Percentiles rank a stretch among this genome's conserved stretches.
Evolutionary conservation across 768 basidiomycete genomes (phyloP).

Genomic region (Rubroboletus satanas): DNA sequence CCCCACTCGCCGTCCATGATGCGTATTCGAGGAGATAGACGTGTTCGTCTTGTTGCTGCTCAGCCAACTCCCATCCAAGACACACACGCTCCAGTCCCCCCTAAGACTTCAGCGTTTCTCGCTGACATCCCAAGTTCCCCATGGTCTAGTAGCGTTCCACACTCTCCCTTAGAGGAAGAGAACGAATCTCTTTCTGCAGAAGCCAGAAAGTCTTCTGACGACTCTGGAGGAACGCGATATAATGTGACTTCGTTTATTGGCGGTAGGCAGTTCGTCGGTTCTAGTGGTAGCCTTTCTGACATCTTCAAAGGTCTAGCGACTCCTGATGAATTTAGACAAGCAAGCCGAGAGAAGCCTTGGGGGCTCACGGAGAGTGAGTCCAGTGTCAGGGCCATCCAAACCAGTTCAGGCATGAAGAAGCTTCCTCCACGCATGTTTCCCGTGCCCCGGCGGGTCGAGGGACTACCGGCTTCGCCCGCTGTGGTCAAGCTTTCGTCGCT

Average conservation of each 20-base stretch:
- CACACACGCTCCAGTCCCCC: conserved; percentile 17
- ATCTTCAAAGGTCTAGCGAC: conserved; percentile 32
- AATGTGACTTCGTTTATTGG: conserved; percentile 76
- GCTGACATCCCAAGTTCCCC: conserved; percentile 20
- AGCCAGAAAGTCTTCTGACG: conserved; percentile 17
- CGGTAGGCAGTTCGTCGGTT: conserved; percentile 29
- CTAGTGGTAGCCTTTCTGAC: conserved; percentile 4
- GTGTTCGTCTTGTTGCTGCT: conserved; percentile 13
- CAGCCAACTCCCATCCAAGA: conserved; percentile 6
- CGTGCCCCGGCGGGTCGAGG: background rate
- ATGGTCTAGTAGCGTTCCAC: conserved; percentile 13
- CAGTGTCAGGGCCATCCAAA: background rate
- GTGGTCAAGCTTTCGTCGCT: background rate
- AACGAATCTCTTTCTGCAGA: conserved; percentile 8
- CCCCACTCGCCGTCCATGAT: conserved; percentile 7
- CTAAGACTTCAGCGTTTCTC: conserved; percentile 23
- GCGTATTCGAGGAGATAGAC: conserved; percentile 24
- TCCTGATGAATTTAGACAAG: conserved; percentile 19
- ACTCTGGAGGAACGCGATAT: conserved; percentile 53
- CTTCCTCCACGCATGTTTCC: background rate
- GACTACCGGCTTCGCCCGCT: background rate
- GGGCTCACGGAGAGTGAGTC: conserved; percentile 2
- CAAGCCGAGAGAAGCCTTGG: conserved; percentile 1
- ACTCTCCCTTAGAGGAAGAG: conserved; percentile 16
- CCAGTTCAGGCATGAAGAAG: background rate